Base-by-base conservation (phyloP, 2,329 filamentous ascomycete species). In the Hymenoscyphus scutula region DNA sequence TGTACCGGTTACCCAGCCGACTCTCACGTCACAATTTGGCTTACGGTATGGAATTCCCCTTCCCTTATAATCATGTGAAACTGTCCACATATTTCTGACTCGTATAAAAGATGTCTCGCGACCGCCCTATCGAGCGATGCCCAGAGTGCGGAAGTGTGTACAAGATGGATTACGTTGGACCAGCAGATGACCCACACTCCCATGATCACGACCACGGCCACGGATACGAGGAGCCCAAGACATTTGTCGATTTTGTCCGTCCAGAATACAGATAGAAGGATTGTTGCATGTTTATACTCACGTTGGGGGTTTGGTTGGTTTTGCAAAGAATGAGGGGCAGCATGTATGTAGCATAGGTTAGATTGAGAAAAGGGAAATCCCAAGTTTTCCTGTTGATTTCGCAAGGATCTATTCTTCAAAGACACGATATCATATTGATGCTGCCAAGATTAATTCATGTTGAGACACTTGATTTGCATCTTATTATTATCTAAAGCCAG, bases 151-250 rank as follows among this genome's bases (percentile, higher is more conserved):
- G 95, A 71, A 91, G 88, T 77, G 91, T 95, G 71, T 93, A 96
- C 84, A 96, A 97, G 89, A 95, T 98, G 91, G 89, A 97, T 77
- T 99, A 97, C 79, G 81, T 97, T 70, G 95, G 95, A 66, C 88
- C 92, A 58, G 77, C 88, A 76, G 90, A 91, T 77, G 79, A 81
- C 71, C 80, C 78, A 66, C 83, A 87, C 75, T 75, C 74, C 64
- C 81, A 85, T 73, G 86, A 85, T 19, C 68, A 77, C 72, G 76
- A 77, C 71, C 82, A 82, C 77, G 76, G 79, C 73, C 81, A 85
- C 74, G 82, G 48, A 27, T 67, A 83, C 76, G 92, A 95, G 81
- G 92, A 96, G 81, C 91, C 92, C 77, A 97, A 97, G 89, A 97
- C 91, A 73, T 94, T 98, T 77, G 92, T 92, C 79, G 91, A 99